These are phyloP conservation scores for Solanum acaule DNA, from an alignment of 257 asterid genomes.

Conservation along the genomic window DNA sequence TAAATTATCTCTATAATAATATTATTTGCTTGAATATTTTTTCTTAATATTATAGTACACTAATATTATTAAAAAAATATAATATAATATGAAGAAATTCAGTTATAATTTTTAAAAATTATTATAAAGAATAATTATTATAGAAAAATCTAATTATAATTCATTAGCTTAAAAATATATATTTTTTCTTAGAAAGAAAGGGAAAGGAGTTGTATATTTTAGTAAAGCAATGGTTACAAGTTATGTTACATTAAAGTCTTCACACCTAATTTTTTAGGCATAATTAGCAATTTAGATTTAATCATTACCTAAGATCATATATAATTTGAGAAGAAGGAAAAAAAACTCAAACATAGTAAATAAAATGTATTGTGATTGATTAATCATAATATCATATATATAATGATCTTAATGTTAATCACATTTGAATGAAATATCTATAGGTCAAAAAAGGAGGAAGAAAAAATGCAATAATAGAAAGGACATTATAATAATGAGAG, in stretches of 20 bases:
- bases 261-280: not conserved
- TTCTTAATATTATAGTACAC: not conserved
- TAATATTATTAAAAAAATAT: not conserved
- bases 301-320: not conserved
- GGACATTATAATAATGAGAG: not conserved
- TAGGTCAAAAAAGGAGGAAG: not conserved
- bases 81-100: not conserved
- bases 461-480: not conserved
- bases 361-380: not conserved
- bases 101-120: not conserved
- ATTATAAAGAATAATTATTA: not conserved
- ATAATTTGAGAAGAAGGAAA: not conserved
- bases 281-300: not conserved
- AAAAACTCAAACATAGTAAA: not conserved
- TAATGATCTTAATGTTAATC: not conserved
- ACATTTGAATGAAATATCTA: not conserved
- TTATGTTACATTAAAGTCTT: not conserved
- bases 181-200: not conserved
- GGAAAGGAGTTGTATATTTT: not conserved
- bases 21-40: not conserved
- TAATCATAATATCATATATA: not conserved
- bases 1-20: not conserved
- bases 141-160: not conserved
- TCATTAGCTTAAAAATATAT: not conserved
- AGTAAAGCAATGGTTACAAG: not conserved